Percentiles rank a stretch among this genome's conserved stretches.
Evolutionary conservation across 371 early-diverging fungal species (phyloP).

Genomic region (Mortierella sp.): DNA sequence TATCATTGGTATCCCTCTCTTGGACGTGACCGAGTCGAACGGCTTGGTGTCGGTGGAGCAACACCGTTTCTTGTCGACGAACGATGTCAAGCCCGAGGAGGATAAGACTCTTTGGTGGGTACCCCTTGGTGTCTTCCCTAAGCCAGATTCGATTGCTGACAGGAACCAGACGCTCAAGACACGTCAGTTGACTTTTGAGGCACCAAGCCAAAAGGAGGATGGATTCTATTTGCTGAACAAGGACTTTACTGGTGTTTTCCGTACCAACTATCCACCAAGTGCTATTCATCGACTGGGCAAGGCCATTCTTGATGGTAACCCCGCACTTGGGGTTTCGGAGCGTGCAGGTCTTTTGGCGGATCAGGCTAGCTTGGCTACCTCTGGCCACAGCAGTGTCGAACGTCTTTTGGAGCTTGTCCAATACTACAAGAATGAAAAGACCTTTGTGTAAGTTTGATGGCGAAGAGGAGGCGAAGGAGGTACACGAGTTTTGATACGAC

Average conservation of each 20-base stretch:
- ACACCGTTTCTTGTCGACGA: constrained; percentile 78
- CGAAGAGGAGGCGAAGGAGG: no score
- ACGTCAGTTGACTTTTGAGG: constrained; percentile 18
- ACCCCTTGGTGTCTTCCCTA: constrained; percentile 60
- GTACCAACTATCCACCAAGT: constrained; percentile 65
- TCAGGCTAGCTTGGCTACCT: constrained; percentile 64
- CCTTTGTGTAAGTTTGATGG: constrained; percentile 57
- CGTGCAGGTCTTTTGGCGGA: constrained; percentile 69
- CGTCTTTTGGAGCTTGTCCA: constrained; percentile 64
- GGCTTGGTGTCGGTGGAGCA: constrained; percentile 65
- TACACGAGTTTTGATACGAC: no score
- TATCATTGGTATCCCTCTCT: constrained; percentile 81
- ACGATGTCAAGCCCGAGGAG: constrained; percentile 72
- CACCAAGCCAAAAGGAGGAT: constrained; percentile 15
- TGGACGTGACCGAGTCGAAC: constrained; percentile 63
- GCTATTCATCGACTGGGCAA: constrained; percentile 53
- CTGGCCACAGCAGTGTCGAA: constrained; percentile 59
- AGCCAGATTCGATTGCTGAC: constrained; percentile 16
- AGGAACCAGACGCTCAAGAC: constrained; percentile 31
- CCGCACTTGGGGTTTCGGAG: constrained; percentile 55
- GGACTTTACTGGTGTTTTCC: constrained; percentile 66
- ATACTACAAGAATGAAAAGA: constrained; percentile 65
- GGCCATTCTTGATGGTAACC: constrained; percentile 34
- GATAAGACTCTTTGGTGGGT: constrained; percentile 76
- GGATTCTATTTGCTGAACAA: constrained; percentile 69